These are phyloP conservation scores for Phyllachora maydis DNA, from an alignment of 2,329 filamentous ascomycete species.

Conservation along the genomic window DNA sequence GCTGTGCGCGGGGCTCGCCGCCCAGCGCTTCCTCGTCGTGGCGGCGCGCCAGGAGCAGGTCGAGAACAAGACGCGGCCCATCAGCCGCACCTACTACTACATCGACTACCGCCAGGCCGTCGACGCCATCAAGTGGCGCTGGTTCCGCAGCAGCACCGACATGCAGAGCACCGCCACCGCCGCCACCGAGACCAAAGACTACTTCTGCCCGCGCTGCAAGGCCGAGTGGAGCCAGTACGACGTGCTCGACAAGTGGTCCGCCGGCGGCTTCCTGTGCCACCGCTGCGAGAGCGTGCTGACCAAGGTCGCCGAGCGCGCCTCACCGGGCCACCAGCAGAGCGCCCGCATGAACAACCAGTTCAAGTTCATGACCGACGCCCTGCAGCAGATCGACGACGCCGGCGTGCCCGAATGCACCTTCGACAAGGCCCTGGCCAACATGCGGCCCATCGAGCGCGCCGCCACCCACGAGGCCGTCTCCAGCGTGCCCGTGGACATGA, in stretches of 20 bases:
- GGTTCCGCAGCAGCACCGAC: slow-evolving; percentile 71
- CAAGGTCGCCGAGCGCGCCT: slow-evolving; percentile 44
- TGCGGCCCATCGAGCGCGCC: slow-evolving; percentile 44
- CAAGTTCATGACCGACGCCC: slow-evolving; percentile 54
- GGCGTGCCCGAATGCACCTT: slow-evolving; percentile 57
- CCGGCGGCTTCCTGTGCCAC: slow-evolving; percentile 62
- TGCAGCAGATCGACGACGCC: slow-evolving; percentile 58
- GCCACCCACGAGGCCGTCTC: slow-evolving; percentile 42
- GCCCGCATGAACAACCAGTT: slow-evolving; percentile 62
- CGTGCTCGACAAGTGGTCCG: slow-evolving; percentile 56
- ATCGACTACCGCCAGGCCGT: slow-evolving; percentile 90
- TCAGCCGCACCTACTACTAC: slow-evolving; percentile 86
- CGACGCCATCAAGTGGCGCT: slow-evolving; percentile 88
- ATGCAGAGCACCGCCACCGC: slow-evolving; percentile 71
- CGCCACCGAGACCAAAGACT: slow-evolving; percentile 73
- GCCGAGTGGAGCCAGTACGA: slow-evolving; percentile 81
- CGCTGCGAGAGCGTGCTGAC: slow-evolving; percentile 48
- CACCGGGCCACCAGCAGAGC: slow-evolving; percentile 52
- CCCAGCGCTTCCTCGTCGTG: slow-evolving; percentile 71
- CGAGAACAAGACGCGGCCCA: slow-evolving; percentile 62
- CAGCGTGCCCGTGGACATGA: slow-evolving; percentile 34
- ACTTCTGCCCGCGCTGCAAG: slow-evolving; percentile 62
- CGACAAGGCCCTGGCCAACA: slow-evolving; percentile 42
- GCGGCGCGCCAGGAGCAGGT: slow-evolving; percentile 58
- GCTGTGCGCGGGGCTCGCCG: slow-evolving; percentile 63